These are phyloP conservation scores for Colletotrichum abscissum DNA, from an alignment of 2,329 filamentous ascomycete genomes.

Conservation along the genomic window DNA sequence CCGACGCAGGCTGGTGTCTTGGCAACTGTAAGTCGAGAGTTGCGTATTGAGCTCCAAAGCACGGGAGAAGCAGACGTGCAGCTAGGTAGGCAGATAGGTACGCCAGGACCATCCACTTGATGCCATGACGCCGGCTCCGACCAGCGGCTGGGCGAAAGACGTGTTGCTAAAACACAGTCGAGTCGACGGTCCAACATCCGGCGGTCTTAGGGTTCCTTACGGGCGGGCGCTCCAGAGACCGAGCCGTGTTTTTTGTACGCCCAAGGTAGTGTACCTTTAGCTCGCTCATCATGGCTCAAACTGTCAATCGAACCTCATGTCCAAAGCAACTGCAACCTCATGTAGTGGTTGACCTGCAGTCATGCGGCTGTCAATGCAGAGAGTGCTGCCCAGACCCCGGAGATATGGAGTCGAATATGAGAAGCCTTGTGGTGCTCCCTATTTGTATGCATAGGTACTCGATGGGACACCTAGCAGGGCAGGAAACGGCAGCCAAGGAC, in stretches of 20 bases:
- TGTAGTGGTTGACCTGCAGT: neutral
- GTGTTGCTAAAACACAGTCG: constrained; percentile 6
- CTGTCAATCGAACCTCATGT: neutral
- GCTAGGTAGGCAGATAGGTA: neutral
- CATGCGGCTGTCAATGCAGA: neutral
- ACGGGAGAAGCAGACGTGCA: neutral
- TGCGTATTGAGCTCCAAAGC: neutral
- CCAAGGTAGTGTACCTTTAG: neutral
- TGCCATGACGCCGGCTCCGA: neutral
- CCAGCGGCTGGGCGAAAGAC: neutral
- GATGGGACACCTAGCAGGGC: neutral
- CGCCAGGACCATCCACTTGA: constrained; percentile 1
- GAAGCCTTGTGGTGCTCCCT: neutral
- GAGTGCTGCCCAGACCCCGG: neutral
- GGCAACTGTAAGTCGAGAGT: neutral
- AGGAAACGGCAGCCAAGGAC: neutral
- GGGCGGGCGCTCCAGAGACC: neutral
- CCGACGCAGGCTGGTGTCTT: neutral
- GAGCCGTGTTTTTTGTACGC: neutral
- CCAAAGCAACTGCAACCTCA: neutral
- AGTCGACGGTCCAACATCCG: neutral
- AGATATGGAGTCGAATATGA: neutral
- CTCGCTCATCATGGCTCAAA: neutral
- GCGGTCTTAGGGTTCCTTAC: constrained; percentile 4
- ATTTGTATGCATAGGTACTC: neutral